Percentiles rank a stretch among this genome's conserved stretches.
phyloP scores from a whole-genome alignment of 306 rosid species.

The Rosa lucieae region DNA sequence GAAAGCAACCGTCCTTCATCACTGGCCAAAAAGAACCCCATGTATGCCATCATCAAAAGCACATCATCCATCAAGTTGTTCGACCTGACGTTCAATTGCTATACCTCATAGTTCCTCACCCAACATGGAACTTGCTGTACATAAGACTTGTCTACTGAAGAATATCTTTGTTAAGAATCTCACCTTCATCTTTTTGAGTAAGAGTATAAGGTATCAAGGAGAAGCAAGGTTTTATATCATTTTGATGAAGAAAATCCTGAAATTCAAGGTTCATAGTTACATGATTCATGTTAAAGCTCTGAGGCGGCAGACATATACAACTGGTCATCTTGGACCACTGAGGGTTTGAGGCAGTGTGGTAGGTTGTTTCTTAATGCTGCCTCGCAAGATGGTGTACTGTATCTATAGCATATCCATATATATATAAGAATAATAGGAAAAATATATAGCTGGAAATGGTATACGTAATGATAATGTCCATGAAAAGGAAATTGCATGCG shows the following conservation, averaged over 20 bases:
- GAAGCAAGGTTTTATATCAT: not conserved
- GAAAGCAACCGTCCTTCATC: not conserved
- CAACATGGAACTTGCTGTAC: not conserved
- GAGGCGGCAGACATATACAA: not conserved
- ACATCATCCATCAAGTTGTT: not conserved
- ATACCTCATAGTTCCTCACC: not conserved
- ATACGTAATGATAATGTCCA: not conserved
- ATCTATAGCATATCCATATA: not conserved
- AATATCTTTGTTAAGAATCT: not conserved
- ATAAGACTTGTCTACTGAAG: not conserved
- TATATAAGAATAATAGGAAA: not conserved
- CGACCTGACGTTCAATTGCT: not conserved
- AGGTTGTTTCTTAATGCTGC: not conserved
- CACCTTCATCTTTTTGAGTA: not conserved
- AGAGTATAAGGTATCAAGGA: not conserved
- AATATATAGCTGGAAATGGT: not conserved
- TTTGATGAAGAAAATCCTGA: not conserved
- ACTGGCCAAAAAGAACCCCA: not conserved
- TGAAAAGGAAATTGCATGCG: constrained; percentile 5
- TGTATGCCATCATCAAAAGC: not conserved
- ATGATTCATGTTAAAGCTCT: not conserved
- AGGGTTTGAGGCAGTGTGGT: not conserved
- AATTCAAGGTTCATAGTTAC: not conserved
- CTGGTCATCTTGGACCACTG: not conserved
- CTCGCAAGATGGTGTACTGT: not conserved